Base-by-base conservation (phyloP, 2,329 filamentous ascomycete genomes). In the Aureobasidium sp. region DNA sequence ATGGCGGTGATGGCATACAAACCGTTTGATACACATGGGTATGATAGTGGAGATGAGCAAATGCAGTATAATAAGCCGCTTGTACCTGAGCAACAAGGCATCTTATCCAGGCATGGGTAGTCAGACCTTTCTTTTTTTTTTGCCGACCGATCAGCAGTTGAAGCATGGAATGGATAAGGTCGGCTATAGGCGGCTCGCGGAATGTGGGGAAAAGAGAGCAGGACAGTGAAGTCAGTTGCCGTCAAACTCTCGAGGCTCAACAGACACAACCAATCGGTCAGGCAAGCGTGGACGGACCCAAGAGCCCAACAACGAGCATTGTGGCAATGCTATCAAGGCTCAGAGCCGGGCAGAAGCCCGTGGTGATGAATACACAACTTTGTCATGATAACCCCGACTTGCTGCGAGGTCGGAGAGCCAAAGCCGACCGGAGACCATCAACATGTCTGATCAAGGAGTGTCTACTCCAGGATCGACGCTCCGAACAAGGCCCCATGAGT, bases 111-210 rank as follows among this genome's bases (percentile, higher is more conserved):
- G 31, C 31, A 25, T 25, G 22, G 22, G 22, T 2, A 25, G 31
- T 9, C 31, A 34, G 11, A 34, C 8, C 9, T 34, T 34, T 34
- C 31, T 29, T 22, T 39, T 8, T 36, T 22, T 11, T 27, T 52
- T 17, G 7, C 9, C 17, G 15, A 17, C 12, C 29, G 34, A 29
- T 55, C 3, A 9, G 14, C 20, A 27, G 31, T 34, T 34, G 31
- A 14, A 37, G 34, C 20, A 37, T 20, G 11, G 27, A 17, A n/a
- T 3, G 51, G 37, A 41, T 14, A 29, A 20, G 22, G 36, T 25
- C 51, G 51, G 51, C 51, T 55, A 55, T 55, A 42, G 51, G 17
- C 51, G 51, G 51, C 51, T 55, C 22, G 51, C 51, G 37, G 37
- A 55, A 42, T 42, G 51, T 42, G 51, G 51, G 37, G 36, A 42